Base-by-base conservation (phyloP, 1,139 yeast species). In the Suhomyces yuchorum region DNA sequence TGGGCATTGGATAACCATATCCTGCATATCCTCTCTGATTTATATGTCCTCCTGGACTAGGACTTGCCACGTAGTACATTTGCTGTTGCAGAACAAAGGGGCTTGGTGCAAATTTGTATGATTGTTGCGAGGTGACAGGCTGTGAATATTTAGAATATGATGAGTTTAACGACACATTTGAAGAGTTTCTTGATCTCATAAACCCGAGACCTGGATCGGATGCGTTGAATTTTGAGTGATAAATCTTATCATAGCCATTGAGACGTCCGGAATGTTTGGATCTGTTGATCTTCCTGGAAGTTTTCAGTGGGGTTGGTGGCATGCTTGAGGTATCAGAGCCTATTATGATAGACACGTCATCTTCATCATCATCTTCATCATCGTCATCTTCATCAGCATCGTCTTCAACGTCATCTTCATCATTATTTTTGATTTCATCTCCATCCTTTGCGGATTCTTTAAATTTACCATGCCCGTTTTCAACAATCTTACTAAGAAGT, bases 341-440 rank as follows among this genome's bases (percentile, higher is more conserved):
- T 51, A 75, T 73, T 37, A 75, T 70, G 26, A 75, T 73, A 6
- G 78, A 72, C 11, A 73, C 70, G 41, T 73, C 77, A 40, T 74
- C 78, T 26, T 73, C 78, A 14, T 68, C 73, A 26, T 71, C 76
- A 8, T 63, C 72, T 7, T 65, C 72, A 3, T 63, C 67, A 2
- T 62, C 68, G 2, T 58, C 70, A 1, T 60, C 68, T 11, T 61
- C 66, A 2, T 60, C 65, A 6, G 56, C 63, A 5, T 55, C 61
- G 11, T 50, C 59, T 5, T 48, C 58, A 22, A 47, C 56, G 17
- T 51, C 59, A 14, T 46, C 40, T 18, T 47, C 48, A 19, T 30
- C 24, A 11, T 3, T 7, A 7, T 18, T 4, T 18, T 34, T 34
- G 15, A 19, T 34, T 12, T 19, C 15, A 2, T 12, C n/a, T 11